Evolutionary conservation across 805 yeast genomes (phyloP).

Genomic region (Saccharomycopsis sp.): DNA sequence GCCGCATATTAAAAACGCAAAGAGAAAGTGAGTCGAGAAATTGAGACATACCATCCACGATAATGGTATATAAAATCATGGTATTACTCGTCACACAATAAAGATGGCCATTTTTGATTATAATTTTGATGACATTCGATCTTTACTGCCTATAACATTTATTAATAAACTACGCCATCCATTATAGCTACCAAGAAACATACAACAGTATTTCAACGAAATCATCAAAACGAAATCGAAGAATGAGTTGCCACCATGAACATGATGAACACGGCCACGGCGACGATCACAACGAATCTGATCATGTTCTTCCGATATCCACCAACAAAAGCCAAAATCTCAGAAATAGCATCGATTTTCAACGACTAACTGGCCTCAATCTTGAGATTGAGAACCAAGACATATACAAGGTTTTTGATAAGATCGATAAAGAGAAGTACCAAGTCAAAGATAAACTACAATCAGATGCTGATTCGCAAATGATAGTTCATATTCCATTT

Average conservation of each 20-base stretch:
- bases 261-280: constrained; percentile 31
- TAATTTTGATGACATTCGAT: too few species aligned
- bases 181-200: not conserved
- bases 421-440: constrained; percentile 41
- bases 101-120: too few species aligned
- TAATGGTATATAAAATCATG: not conserved
- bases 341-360: constrained; percentile 50
- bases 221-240: too few species aligned
- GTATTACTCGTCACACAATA: not conserved
- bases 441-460: constrained; percentile 40
- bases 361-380: constrained; percentile 59
- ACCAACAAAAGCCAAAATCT: constrained; percentile 68
- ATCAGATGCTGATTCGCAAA: constrained; percentile 71
- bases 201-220: too few species aligned
- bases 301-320: constrained; percentile 54
- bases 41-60: not conserved
- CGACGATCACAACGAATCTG: constrained; percentile 31
- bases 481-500: constrained; percentile 75
- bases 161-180: too few species aligned
- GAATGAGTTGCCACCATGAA: constrained; percentile 27
- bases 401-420: constrained; percentile 42
- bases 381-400: constrained; percentile 47
- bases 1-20: too few species aligned
- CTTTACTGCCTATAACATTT: too few species aligned
- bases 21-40: too few species aligned